Evolutionary conservation across 2,329 filamentous ascomycete species (phyloP), one percentile per base, ranked within the genome.

Genomic region (Trichoderma sp.): DNA sequence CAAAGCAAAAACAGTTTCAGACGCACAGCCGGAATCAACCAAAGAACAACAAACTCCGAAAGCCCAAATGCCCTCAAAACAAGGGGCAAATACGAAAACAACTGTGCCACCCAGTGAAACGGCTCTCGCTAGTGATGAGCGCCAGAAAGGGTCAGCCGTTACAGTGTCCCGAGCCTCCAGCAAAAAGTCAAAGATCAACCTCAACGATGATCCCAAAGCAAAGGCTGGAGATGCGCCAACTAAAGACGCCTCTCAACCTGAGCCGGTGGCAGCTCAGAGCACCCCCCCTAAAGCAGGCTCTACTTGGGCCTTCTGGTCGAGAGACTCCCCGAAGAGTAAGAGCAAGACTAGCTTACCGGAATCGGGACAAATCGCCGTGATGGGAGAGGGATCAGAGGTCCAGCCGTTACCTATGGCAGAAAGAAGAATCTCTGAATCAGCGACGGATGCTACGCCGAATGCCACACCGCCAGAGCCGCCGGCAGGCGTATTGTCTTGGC

Each of bases 221-320:
- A 74, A 78, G 35, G 70, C 77, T 1, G 78, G 80, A 6, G 80
- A 85, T 70, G 73, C 84, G 71, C 72, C 80, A 70, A 76, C 83
- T 79, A 67, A 81, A 56, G 81, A 86, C 71, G 80, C 80, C 2
- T 74, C 79, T 5, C 34, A 32, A 27, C 27, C 63, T 17, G 70
- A 76, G 15, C 64, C 74, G n/a, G 71, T 76, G 9, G 69, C 79
- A 1, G 67, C 75, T 9, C 64, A 75, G 66, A 73, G 75, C 9
- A 73, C 79, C 2, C 74, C 78, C n/a, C 83, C 83, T 5, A 80
- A 84, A 17, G 81, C 83, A 19, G 86, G 86, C 13, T 90, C 91
- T 0, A 91, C 89, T 0, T 94, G 92, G 92, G 91, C 90, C 0
- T 94, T 94, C 71, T 94, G 91, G 91, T 92, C 89, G 15, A 86